Evolutionary conservation across 2,329 filamentous ascomycete species (phyloP).

Genomic region (Paraphoma sp.): DNA sequence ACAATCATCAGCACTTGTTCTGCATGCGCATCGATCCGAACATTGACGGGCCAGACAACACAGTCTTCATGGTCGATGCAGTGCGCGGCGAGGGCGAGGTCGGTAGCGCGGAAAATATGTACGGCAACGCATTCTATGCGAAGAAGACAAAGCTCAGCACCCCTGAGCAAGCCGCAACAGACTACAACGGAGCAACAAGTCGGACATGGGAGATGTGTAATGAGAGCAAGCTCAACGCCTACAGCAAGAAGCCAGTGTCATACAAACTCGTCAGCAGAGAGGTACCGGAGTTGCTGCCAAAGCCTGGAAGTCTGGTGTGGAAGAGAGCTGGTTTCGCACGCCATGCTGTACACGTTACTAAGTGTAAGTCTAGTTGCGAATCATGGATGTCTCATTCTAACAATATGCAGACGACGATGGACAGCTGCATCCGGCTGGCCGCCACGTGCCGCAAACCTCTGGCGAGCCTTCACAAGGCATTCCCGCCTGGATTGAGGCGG

Average conservation of each 20-base stretch:
- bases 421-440: slow-evolving; percentile 83
- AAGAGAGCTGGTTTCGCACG: slow-evolving; percentile 87
- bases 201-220: slow-evolving; percentile 93
- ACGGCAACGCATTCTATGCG: slow-evolving; percentile 90
- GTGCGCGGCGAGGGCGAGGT: slow-evolving; percentile 73
- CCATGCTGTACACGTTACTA: slow-evolving; percentile 87
- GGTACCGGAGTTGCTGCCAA: slow-evolving; percentile 78
- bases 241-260: slow-evolving; percentile 81
- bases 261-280: slow-evolving; percentile 93
- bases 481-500: slow-evolving; percentile 75
- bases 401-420: slow-evolving; percentile 70
- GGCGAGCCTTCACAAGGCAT: slow-evolving; percentile 78
- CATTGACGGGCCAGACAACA: slow-evolving; percentile 84
- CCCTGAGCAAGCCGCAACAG: slow-evolving; percentile 70
- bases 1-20: slow-evolving; percentile 96
- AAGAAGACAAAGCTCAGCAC: slow-evolving; percentile 82
- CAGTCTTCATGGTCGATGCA: slow-evolving; percentile 83
- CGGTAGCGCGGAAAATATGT: slow-evolving; percentile 81
- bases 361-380: slow-evolving; percentile 66
- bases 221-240: slow-evolving; percentile 80
- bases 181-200: slow-evolving; percentile 81
- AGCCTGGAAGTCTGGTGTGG: slow-evolving; percentile 82
- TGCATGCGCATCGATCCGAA: slow-evolving; percentile 87
- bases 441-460: slow-evolving; percentile 86
- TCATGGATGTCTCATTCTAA: slow-evolving; percentile 8